Evolutionary conservation across 306 rosid genomes (phyloP), one percentile per base, ranked within the genome.

Genomic region (Castanea crenata): DNA sequence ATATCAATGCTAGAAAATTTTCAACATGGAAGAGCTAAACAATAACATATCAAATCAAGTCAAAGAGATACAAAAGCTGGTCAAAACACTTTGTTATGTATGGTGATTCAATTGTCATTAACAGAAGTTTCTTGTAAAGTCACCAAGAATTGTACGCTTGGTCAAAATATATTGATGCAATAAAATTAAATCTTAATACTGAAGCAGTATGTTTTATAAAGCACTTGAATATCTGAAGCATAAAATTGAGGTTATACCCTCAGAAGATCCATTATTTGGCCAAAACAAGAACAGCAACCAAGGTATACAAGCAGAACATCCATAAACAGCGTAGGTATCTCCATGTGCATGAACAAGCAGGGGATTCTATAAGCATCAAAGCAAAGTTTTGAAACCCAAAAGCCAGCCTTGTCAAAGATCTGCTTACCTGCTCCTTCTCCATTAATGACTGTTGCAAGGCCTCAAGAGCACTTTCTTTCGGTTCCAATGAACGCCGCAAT

Each of bases 401-500:
- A 44, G 68, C 65, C 69, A 69, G 58, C 16, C 27, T 14, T 72
- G 12, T 58, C 27, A 9, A 73, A 64, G 35, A 55, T 52, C 75
- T 68, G 75, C 78, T 31, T 81, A 93, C 99, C 96, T 92, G 99
- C 61, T 95, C 99, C 92, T 91, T 93, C 88, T 95, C 99, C 32
- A 81, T 77, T 75, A 91, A 87, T 69, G 96, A 89, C 58, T 83
- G 92, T 73, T 91, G 97, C 88, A 93, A 86, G 76, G 87, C 86
- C 85, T 91, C 98, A 18, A 95, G 96, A 25, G 2, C 98, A 78
- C 81, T 87, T 87, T 93, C 98, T 84, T 91, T 95, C 55, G 99
- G 99, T 83, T 91, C 89, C 85, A 95, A 76, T 51, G 95, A 90
- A 79, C 87, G 83, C 70, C 93, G 89, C 75, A 95, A 79, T 74